phyloP scores from a whole-genome alignment of 768 basidiomycete genomes.

The Pleurotus eryngii region DNA sequence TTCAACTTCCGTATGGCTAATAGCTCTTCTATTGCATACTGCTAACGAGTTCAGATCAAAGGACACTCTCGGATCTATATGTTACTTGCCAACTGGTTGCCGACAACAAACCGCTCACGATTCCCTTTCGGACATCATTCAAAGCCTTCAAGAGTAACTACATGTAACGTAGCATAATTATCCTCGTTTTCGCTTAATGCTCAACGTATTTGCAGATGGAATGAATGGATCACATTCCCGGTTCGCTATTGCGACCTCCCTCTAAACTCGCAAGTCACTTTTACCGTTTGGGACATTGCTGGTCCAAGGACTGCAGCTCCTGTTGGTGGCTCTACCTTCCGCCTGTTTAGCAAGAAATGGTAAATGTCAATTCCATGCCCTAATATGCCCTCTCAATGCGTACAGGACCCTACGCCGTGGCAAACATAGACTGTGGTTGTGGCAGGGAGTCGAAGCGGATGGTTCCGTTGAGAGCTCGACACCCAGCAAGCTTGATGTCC shows the following conservation, averaged over 20 bases:
- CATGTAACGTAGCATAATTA: slow-evolving; percentile 43
- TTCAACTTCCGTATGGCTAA: slow-evolving; percentile 66
- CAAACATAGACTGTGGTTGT: slow-evolving; percentile 84
- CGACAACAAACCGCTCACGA: slow-evolving; percentile 90
- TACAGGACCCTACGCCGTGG: slow-evolving; percentile 83
- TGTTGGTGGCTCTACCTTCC: slow-evolving; percentile 89
- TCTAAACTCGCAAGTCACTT: slow-evolving; percentile 80
- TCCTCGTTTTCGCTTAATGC: not conserved
- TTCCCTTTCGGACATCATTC: slow-evolving; percentile 88
- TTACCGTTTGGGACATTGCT: slow-evolving; percentile 95
- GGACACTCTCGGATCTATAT: slow-evolving; percentile 88
- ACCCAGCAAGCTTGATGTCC: slow-evolving; percentile 76
- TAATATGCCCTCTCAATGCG: not conserved
- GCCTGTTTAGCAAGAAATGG: slow-evolving; percentile 93
- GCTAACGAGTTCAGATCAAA: slow-evolving; percentile 27
- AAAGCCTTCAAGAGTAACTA: slow-evolving; percentile 87
- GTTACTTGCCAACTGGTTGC: slow-evolving; percentile 90
- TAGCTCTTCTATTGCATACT: slow-evolving; percentile 11
- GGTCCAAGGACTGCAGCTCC: slow-evolving; percentile 76
- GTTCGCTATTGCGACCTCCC: slow-evolving; percentile 95
- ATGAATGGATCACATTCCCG: slow-evolving; percentile 90
- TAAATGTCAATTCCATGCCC: slow-evolving; percentile 26
- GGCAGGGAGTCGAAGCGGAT: slow-evolving; percentile 84
- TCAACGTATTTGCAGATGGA: slow-evolving; percentile 61
- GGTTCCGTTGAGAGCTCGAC: slow-evolving; percentile 78